These are phyloP conservation scores for Sorghum bicolor DNA, from an alignment of 176 grass and related monocot genomes.

Conservation along the genomic window Sorghum_bicolor_NCBIv3 NC_012872.2:15347501-15348000, in stretches of 20 bases:
- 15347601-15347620: not conserved
- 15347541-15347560: not conserved
- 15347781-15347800: not conserved
- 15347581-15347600: not conserved
- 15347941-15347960: too few relatives aligned
- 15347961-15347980: too few relatives aligned
- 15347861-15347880: too few relatives aligned
- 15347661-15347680: not conserved
- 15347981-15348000: too few relatives aligned
- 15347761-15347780: not conserved
- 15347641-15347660: not conserved
- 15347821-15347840: not conserved
- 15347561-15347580: slow-evolving; percentile 16
- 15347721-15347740: not conserved
- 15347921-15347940: too few relatives aligned
- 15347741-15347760: not conserved
- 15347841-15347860: not conserved
- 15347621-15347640: not conserved
- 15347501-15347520: slow-evolving; percentile 11
- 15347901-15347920: too few relatives aligned
- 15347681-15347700: not conserved
- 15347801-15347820: not conserved
- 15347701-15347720: not conserved
- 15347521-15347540: not conserved
- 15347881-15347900: too few relatives aligned